Conservation (phyloP, 2,329 filamentous ascomycete genomes). For the Acephala macrosclerotiorum region DNA sequence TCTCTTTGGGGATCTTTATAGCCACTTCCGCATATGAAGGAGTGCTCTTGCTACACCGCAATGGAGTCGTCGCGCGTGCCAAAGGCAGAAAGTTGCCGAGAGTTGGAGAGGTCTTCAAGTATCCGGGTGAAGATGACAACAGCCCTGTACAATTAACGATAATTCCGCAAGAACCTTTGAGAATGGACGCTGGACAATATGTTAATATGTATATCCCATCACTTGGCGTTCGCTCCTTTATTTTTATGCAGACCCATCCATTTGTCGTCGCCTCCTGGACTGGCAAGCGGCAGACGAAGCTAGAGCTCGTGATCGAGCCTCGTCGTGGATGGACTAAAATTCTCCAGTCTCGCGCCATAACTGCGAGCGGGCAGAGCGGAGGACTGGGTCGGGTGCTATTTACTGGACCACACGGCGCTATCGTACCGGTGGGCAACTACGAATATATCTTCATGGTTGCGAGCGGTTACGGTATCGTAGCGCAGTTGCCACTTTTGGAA, state of each 20-base stretch:
- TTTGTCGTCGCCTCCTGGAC: slow-evolving; percentile 42
- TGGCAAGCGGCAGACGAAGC: slow-evolving; percentile 27
- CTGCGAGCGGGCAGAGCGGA: slow-evolving; percentile 11
- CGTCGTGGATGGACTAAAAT: slow-evolving; percentile 27
- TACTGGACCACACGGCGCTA: slow-evolving; percentile 25
- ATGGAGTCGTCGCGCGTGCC: slow-evolving; percentile 22
- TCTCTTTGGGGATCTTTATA: slow-evolving; percentile 21
- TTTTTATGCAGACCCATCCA: slow-evolving; percentile 39
- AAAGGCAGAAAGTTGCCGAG: slow-evolving; percentile 1
- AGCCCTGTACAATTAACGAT: slow-evolving; percentile 21
- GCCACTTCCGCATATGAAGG: slow-evolving; percentile 20
- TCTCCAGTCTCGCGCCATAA: slow-evolving; percentile 2
- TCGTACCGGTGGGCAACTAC: slow-evolving; percentile 24
- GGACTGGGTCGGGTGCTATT: slow-evolving; percentile 26
- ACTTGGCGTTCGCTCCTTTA: slow-evolving; percentile 28
- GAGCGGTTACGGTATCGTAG: slow-evolving; percentile 28
- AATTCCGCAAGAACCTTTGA: slow-evolving; percentile 29
- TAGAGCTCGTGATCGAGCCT: slow-evolving; percentile 45
- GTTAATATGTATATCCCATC: slow-evolving; percentile 24
- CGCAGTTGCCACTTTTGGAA: slow-evolving; percentile 22
- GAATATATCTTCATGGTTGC: slow-evolving; percentile 31
- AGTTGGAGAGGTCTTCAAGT: too few species aligned
- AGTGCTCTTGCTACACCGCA: slow-evolving; percentile 28
- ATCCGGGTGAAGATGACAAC: slow-evolving; percentile 17
- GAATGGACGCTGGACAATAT: slow-evolving; percentile 29